Conservation (phyloP, 768 basidiomycete genomes). For the Suillus variegatus region DNA sequence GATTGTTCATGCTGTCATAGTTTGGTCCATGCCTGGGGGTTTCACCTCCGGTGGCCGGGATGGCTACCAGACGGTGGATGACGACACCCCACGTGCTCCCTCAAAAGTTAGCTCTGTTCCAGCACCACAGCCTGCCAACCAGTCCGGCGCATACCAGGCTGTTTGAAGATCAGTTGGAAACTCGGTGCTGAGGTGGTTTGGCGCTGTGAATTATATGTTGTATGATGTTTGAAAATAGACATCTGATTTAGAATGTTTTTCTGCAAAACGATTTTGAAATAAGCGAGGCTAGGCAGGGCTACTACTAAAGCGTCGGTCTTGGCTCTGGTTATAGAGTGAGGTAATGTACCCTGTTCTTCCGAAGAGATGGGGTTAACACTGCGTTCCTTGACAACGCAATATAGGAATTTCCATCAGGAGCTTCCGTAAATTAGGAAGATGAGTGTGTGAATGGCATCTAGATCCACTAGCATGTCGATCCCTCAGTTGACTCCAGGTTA, state of each 20-base stretch:
- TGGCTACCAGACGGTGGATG: conserved; percentile 66
- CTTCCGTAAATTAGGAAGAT: neutral
- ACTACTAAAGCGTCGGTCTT: neutral
- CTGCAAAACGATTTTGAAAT: neutral
- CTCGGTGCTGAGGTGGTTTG: neutral
- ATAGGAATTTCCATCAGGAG: conserved; percentile 5
- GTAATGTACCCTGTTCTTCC: conserved; percentile 3
- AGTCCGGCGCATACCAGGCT: neutral
- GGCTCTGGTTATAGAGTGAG: neutral
- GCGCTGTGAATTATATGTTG: neutral
- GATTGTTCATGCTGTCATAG: conserved; percentile 32
- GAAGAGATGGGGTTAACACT: neutral
- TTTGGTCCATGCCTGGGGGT: conserved; percentile 80
- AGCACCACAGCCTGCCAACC: conserved; percentile 1
- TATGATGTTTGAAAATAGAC: neutral
- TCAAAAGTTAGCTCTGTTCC: neutral
- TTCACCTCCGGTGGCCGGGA: conserved; percentile 55
- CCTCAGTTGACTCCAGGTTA: neutral
- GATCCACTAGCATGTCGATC: conserved; percentile 5
- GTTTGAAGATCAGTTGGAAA: neutral
- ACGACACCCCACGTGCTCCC: conserved; percentile 39
- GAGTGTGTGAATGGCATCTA: conserved; percentile 12
- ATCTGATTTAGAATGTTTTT: neutral
- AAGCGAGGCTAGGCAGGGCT: neutral
- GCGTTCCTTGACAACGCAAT: conserved; percentile 2